These are phyloP conservation scores for Filobasidium floriforme DNA, from an alignment of 768 basidiomycete genomes.

Conservation along the genomic window DNA sequence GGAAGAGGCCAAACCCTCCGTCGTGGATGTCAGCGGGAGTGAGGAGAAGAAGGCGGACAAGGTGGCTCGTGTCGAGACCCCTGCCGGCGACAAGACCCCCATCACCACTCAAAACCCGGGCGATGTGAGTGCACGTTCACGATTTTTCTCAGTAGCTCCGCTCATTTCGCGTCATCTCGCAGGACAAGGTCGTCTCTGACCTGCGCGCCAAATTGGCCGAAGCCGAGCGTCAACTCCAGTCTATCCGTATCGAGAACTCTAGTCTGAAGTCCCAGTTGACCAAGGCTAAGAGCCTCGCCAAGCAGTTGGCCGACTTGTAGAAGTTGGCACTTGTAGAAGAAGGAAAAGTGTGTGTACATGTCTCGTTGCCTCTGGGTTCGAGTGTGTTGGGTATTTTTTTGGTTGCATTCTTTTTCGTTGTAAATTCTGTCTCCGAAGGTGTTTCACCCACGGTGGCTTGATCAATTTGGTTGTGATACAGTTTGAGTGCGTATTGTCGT, in stretches of 20 bases:
- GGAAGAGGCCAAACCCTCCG: neutral
- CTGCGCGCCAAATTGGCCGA: neutral
- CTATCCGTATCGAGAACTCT: neutral
- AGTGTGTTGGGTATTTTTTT: neutral
- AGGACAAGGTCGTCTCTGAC: neutral
- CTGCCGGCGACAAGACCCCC: neutral
- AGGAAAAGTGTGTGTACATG: too few species aligned
- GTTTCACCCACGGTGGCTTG: neutral
- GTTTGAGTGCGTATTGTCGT: too few species aligned
- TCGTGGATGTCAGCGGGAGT: constrained; percentile 3
- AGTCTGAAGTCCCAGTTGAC: neutral
- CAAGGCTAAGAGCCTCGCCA: neutral
- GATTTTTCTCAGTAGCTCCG: neutral
- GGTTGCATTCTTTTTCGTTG: neutral
- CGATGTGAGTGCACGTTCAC: neutral
- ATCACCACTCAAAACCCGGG: neutral
- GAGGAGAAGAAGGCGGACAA: neutral
- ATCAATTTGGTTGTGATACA: too few species aligned
- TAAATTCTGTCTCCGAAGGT: neutral
- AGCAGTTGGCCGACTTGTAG: too few species aligned
- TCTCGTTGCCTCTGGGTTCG: neutral
- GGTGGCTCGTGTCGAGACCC: neutral
- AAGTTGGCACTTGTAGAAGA: too few species aligned
- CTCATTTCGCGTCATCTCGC: neutral
- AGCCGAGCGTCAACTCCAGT: neutral